phyloP scores from a whole-genome alignment of 2,329 filamentous ascomycete genomes.

The Teratosphaeria nubilosa region DNA sequence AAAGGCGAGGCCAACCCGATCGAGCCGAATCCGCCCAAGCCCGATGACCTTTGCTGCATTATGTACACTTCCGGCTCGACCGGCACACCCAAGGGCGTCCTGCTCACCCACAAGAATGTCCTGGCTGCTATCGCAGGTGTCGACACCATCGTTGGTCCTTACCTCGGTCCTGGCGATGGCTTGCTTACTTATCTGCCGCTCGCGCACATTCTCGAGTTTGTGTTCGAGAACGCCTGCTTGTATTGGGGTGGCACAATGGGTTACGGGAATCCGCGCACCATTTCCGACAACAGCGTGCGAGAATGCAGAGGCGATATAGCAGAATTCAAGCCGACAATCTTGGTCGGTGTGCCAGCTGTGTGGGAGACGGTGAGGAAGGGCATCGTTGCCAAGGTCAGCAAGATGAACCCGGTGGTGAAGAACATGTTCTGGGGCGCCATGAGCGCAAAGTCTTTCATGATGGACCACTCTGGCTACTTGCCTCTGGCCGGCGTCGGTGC shows the following conservation, averaged over 20 bases:
- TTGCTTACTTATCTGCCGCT: constrained; percentile 87
- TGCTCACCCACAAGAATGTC: constrained; percentile 70
- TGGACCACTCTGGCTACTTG: constrained; percentile 37
- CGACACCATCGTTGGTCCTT: constrained; percentile 63
- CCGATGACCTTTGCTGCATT: constrained; percentile 71
- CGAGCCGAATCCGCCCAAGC: constrained; percentile 59
- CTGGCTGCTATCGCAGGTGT: constrained; percentile 76
- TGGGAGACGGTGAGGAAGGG: constrained; percentile 98
- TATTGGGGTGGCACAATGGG: constrained; percentile 88
- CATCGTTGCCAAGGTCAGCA: constrained; percentile 67
- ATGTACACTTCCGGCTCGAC: constrained; percentile 83
- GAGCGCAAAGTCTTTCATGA: constrained; percentile 51
- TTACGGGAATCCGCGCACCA: constrained; percentile 81
- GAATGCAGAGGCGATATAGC: constrained; percentile 92
- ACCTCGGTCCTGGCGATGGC: constrained; percentile 65
- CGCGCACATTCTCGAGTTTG: constrained; percentile 92
- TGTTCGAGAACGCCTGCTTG: constrained; percentile 83
- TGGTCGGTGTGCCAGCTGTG: constrained; percentile 90
- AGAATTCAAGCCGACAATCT: constrained; percentile 77
- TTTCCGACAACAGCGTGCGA: constrained; percentile 74
- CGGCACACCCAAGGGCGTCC: constrained; percentile 78
- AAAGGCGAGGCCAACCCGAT: constrained; percentile 55
- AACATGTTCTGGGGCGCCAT: constrained; percentile 68
- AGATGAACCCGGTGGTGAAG: constrained; percentile 57
- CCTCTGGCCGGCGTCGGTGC: constrained; percentile 44